Percentiles rank a stretch among this genome's conserved stretches.
phyloP scores from a whole-genome alignment of 2,329 filamentous ascomycete species.

The Endoconidiophora polonica region DNA sequence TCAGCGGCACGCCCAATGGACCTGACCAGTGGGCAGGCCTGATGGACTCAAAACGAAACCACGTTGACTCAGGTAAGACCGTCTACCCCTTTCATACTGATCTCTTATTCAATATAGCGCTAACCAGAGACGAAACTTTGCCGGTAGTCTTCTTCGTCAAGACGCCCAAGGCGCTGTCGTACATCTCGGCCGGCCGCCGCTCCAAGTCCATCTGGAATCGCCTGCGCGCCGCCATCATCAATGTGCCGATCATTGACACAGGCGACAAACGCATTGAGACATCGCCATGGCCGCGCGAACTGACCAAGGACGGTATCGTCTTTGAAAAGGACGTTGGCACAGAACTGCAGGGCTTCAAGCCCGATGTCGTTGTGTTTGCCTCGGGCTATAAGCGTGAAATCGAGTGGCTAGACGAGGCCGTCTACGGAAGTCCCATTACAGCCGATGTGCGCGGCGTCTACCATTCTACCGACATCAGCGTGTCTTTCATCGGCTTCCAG shows the following conservation, averaged over 20 bases:
- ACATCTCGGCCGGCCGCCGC: slow-evolving; percentile 24
- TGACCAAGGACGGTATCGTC: slow-evolving; percentile 23
- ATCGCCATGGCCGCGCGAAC: slow-evolving; percentile 25
- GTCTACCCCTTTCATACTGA: background rate
- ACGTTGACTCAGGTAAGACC: slow-evolving; percentile 21
- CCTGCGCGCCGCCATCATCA: slow-evolving; percentile 23
- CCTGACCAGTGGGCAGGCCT: slow-evolving; percentile 32
- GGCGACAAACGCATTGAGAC: slow-evolving; percentile 26
- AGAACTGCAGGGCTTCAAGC: slow-evolving; percentile 17
- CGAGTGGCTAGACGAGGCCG: slow-evolving; percentile 21
- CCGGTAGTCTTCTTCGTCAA: slow-evolving; percentile 26
- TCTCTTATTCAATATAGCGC: background rate
- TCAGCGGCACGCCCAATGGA: slow-evolving; percentile 29
- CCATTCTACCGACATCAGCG: slow-evolving; percentile 21
- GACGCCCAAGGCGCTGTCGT: slow-evolving; percentile 26
- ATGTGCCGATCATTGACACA: slow-evolving; percentile 24
- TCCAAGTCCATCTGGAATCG: slow-evolving; percentile 20
- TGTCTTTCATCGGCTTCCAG: slow-evolving; percentile 32
- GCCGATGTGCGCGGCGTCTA: slow-evolving; percentile 38
- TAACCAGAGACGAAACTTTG: background rate
- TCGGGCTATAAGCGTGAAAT: slow-evolving; percentile 30
- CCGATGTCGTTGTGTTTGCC: slow-evolving; percentile 29
- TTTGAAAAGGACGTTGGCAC: slow-evolving; percentile 1
- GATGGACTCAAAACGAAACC: slow-evolving; percentile 23
- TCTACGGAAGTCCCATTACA: slow-evolving; percentile 29